These are phyloP conservation scores for Puya raimondii DNA, from an alignment of 176 grass and related monocot species.

Conservation along the genomic window DNA sequence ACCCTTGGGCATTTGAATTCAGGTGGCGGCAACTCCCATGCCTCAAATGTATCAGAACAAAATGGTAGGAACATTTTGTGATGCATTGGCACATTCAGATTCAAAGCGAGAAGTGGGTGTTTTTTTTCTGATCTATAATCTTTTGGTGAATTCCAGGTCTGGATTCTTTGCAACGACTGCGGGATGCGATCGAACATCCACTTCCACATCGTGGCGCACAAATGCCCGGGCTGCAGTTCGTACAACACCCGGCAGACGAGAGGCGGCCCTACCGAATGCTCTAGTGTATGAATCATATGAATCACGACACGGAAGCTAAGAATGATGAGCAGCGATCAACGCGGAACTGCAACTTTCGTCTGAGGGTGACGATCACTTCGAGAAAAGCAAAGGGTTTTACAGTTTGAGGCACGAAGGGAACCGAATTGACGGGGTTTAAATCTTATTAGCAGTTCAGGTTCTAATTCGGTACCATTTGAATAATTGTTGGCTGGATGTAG, in stretches of 20 bases:
- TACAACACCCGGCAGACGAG: constrained; percentile 75
- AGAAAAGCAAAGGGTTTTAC: neutral
- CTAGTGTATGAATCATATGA: constrained; percentile 10
- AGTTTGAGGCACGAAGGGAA: neutral
- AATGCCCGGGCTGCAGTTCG: constrained; percentile 58
- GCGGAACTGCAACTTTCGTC: neutral
- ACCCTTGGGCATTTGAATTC: constrained; percentile 1
- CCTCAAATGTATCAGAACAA: constrained; percentile 61
- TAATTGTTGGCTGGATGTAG: no score
- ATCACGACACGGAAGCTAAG: neutral
- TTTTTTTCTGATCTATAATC: constrained; percentile 7
- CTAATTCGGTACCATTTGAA: no score
- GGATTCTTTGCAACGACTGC: constrained; percentile 88
- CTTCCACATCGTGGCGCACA: constrained; percentile 75
- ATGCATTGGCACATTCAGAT: neutral
- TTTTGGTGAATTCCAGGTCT: constrained; percentile 34
- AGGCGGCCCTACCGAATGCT: constrained; percentile 25
- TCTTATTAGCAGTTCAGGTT: no score
- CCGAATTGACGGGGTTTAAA: no score
- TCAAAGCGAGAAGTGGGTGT: neutral
- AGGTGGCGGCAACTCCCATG: constrained; percentile 74
- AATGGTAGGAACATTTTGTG: constrained; percentile 40
- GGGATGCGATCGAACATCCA: constrained; percentile 45
- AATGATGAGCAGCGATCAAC: neutral
- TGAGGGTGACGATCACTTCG: neutral